Base-by-base conservation (phyloP, 805 yeast species). In the Candida xyloterini region DNA sequence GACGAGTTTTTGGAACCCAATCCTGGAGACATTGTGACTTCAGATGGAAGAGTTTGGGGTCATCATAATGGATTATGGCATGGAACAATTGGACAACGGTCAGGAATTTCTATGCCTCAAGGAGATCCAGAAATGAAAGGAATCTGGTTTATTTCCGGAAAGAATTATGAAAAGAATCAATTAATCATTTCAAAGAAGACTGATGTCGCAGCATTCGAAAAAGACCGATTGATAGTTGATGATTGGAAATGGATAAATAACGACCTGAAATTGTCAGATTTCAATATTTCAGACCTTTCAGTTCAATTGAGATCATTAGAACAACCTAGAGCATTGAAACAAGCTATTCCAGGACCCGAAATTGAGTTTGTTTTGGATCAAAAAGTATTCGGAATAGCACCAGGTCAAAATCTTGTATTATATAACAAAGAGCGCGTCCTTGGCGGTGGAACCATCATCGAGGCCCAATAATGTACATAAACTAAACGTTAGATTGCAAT, bases 51-150 rank as follows among this genome's bases (percentile, higher is more conserved):
- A 37, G 69, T 78, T 0, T 88, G 93, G 78, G 98, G 96, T 0
- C 52, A 60, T 33, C 99, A 93, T 60, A 65, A 73, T 20, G 99
- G 99, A 0, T 58, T 93, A 8, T 93, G 98, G 98, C 79, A 84
- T 33, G 91, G 87, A n/a, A 93, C 99, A 0, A 78, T 91, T 15
- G 99, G 99, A 0, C 98, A 93, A 63, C 76, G 81, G 46, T 73
- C 82, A 13, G 79, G 90, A 3, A 63, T 89, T 2, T 73, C 87
- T 0, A 75, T 91, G 85, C 97, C 97, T 0, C 98, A 93, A 59
- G 91, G 90, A 0, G 81, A 84, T 49, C 90, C 90, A 0, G 57
- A 60, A 5, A 80, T 74, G 49, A 68, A 74, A 30, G 98, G 98
- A 0, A 68, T 76, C 1, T 93, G 99, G 99, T 87, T 79, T 59